Evolutionary conservation across 331 rosid species (phyloP).

Genomic region (Malus hybrid): DNA sequence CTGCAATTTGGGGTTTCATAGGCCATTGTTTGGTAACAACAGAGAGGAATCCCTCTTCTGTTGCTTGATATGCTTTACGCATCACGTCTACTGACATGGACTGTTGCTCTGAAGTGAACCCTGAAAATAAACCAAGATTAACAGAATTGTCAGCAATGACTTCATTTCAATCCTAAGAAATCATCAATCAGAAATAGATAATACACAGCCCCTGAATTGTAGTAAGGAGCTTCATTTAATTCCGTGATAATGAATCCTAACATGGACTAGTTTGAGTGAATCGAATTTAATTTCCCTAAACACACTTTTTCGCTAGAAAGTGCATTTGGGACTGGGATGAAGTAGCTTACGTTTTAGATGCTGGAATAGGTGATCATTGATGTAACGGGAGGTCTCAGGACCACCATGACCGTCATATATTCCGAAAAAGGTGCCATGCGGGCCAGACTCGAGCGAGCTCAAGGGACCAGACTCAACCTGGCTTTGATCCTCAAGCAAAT

Average conservation of each 20-base stretch:
- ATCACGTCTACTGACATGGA: conserved; percentile 75
- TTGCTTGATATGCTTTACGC: conserved; percentile 79
- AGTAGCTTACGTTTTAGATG: conserved; percentile 8
- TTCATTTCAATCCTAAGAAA: not conserved
- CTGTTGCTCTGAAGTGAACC: conserved; percentile 67
- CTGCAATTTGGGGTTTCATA: conserved; percentile 72
- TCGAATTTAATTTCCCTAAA: not conserved
- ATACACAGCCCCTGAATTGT: not conserved
- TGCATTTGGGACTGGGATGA: not conserved
- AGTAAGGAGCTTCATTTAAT: not conserved
- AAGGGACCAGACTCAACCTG: too few relatives aligned
- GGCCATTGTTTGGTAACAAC: conserved; percentile 77
- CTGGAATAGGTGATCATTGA: too few relatives aligned
- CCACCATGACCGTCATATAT: too few relatives aligned
- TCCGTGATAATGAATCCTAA: not conserved
- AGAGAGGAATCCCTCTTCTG: conserved; percentile 79
- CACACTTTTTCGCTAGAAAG: not conserved
- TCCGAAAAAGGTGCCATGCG: too few relatives aligned
- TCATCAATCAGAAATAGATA: not conserved
- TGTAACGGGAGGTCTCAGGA: too few relatives aligned
- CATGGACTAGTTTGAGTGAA: not conserved
- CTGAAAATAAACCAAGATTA: conserved; percentile 22
- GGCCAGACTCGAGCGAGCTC: too few relatives aligned
- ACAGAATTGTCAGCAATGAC: conserved; percentile 7
- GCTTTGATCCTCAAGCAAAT: too few relatives aligned